Conservation (phyloP, 1,139 yeast genomes). For the Taphrina confusa region DNA sequence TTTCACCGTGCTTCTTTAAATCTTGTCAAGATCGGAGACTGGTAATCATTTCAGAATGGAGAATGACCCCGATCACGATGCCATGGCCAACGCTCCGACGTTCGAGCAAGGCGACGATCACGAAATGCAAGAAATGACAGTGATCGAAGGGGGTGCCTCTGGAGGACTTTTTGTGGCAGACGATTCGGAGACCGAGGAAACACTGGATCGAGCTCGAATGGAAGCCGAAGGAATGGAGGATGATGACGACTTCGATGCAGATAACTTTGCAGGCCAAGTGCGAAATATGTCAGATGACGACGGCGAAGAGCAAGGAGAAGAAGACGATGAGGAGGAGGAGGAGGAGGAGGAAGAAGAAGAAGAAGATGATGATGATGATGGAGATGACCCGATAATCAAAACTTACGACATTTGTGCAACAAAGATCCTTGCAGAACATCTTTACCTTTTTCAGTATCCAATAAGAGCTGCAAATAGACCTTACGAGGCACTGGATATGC, state of each 20-base stretch:
- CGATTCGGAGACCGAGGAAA: constrained; percentile 16
- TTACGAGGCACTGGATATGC: constrained; percentile 48
- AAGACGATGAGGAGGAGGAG: background rate
- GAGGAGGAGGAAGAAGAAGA: constrained; percentile 11
- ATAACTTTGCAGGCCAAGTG: constrained; percentile 6
- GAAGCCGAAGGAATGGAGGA: background rate
- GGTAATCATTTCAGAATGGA: too few species aligned
- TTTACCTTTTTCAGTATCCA: constrained; percentile 68
- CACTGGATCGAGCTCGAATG: constrained; percentile 8
- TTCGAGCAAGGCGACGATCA: background rate
- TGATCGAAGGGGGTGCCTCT: constrained; percentile 27
- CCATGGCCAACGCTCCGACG: constrained; percentile 6
- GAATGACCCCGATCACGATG: constrained; percentile 24
- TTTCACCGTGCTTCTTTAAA: too few species aligned
- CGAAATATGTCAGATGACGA: background rate
- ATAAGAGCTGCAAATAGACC: constrained; percentile 61
- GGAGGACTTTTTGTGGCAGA: constrained; percentile 32
- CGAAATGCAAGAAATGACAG: constrained; percentile 14
- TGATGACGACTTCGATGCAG: background rate
- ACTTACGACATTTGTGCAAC: constrained; percentile 68
- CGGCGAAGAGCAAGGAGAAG: background rate
- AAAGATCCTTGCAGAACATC: constrained; percentile 44
- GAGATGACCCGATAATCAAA: constrained; percentile 67
- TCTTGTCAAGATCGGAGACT: too few species aligned
- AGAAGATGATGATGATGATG: constrained; percentile 42